Base-by-base conservation (phyloP, 1,284 basidiomycete species). In the Irpex sp. region DNA sequence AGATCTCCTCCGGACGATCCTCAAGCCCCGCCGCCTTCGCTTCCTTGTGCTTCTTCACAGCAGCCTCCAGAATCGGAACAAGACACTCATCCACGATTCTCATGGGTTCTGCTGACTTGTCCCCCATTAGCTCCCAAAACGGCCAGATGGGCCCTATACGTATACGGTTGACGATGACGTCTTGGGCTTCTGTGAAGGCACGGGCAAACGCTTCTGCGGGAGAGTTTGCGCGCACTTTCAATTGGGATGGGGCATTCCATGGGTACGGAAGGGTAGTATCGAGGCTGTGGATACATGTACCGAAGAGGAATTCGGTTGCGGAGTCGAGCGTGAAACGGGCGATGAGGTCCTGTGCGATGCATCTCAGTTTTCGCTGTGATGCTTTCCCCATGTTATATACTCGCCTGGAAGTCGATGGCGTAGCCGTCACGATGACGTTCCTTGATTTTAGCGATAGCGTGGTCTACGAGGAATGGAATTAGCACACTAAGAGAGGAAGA, bases 271-370 rank as follows among this genome's bases (percentile, higher is more conserved):
- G 69, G 11, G 66, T 62, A 13, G 67, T 69, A 15, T 62, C 48
- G 36, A 81, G 72, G 36, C 73, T 74, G 64, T 75, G 61, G 17
- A 79, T 74, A 60, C 73, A 72, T n/a, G 66, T 64, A 11, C 75
- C 77, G 66, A 81, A 80, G 57, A 81, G 74, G 65, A 80, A 80
- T 57, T 79, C 78, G 4, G 77, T 76, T 0, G 79, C 77, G 37
- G 73, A 72, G 65, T 79, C 78, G 47, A 79, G 71, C 0, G 78
- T 79, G 67, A 80, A 78, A 13, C 78, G 70, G 13, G 74, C 69
- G 47, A 76, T 66, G 31, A 76, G 63, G 61, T 79, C 77, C 70
- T 75, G 59, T 51, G 13, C 26, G 36, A 21, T 19, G 59, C 15
- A 49, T n/a, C 57, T 48, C 13, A 34, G n/a, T 37, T 15, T 48